Percentiles rank a stretch among this genome's conserved stretches.
phyloP scores from a whole-genome alignment of 495 filamentous ascomycete species.

The Neurospora intermedia region DNA sequence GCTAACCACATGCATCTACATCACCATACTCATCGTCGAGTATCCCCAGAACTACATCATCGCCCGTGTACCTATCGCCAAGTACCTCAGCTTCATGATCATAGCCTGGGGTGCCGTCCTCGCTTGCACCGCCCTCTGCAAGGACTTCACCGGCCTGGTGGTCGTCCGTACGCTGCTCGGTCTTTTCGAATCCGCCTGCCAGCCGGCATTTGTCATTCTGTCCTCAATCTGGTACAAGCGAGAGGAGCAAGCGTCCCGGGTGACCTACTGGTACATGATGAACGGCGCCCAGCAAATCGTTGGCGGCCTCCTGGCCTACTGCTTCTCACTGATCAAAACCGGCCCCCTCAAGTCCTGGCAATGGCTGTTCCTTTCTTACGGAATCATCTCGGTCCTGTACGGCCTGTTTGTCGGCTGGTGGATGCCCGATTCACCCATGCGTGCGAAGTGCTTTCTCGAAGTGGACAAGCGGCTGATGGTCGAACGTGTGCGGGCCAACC shows the following conservation, averaged over 20 bases:
- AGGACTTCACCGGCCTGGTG: slow-evolving; percentile 45
- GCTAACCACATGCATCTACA: slow-evolving; percentile 46
- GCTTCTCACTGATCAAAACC: slow-evolving; percentile 39
- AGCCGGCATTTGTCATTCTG: slow-evolving; percentile 50
- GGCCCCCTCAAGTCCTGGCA: slow-evolving; percentile 41
- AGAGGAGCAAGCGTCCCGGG: slow-evolving; percentile 52
- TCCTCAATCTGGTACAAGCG: slow-evolving; percentile 66
- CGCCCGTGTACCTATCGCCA: slow-evolving; percentile 39
- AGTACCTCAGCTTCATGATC: slow-evolving; percentile 52
- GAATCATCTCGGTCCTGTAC: slow-evolving; percentile 44
- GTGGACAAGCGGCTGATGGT: slow-evolving; percentile 49
- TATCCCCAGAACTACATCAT: slow-evolving; percentile 46
- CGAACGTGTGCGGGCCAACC: slow-evolving; percentile 47
- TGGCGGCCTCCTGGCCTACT: slow-evolving; percentile 46
- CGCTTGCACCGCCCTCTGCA: slow-evolving; percentile 48
- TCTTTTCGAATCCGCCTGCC: slow-evolving; percentile 57
- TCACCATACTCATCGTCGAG: slow-evolving; percentile 41
- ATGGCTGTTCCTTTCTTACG: slow-evolving; percentile 42
- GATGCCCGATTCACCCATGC: slow-evolving; percentile 55
- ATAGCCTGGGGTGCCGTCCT: slow-evolving; percentile 47
- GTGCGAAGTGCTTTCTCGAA: slow-evolving; percentile 45
- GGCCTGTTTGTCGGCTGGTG: slow-evolving; percentile 47
- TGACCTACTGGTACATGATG: slow-evolving; percentile 67
- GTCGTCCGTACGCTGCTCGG: slow-evolving; percentile 52
- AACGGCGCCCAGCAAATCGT: slow-evolving; percentile 49